Percentiles rank a stretch among this genome's conserved stretches.
Conservation (phyloP, 2,329 filamentous ascomycete species). For the Zasmidium citrigriseum region DNA sequence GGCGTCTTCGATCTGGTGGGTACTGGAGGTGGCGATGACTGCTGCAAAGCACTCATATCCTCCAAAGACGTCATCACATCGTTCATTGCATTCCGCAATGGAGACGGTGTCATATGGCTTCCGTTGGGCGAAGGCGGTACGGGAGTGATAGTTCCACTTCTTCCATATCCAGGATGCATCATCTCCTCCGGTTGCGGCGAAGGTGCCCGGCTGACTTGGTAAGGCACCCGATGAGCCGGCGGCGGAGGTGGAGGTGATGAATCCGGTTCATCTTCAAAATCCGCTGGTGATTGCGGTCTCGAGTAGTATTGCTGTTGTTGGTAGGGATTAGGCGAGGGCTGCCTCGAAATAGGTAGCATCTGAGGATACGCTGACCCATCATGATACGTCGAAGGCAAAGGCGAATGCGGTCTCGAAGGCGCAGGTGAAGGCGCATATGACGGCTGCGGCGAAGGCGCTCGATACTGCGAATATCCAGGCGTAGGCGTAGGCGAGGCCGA, state of each 20-base stretch:
- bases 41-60: constrained; percentile 70
- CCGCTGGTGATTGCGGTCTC: constrained; percentile 22
- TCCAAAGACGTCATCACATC: constrained; percentile 95
- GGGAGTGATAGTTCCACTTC: constrained; percentile 59
- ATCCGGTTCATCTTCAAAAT: constrained; percentile 45
- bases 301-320: constrained; percentile 23
- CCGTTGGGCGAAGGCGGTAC: constrained; percentile 67
- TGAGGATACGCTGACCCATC: constrained; percentile 37
- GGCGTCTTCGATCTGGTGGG: constrained; percentile 53
- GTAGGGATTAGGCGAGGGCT: constrained; percentile 33
- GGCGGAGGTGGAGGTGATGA: constrained; percentile 80
- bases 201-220: constrained; percentile 51
- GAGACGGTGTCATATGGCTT: constrained; percentile 71
- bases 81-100: constrained; percentile 92
- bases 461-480: constrained; percentile 30
- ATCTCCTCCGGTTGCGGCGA: constrained; percentile 42
- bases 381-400: constrained; percentile 38
- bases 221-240: constrained; percentile 69
- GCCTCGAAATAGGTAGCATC: constrained; percentile 26
- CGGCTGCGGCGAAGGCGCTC: constrained; percentile 32
- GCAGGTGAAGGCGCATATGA: constrained; percentile 41
- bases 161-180: constrained; percentile 48
- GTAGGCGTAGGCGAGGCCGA: constrained; percentile 44
- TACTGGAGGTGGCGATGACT: constrained; percentile 40
- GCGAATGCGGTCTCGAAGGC: constrained; percentile 45